These are phyloP conservation scores for Gastroboletus turbinatus DNA, from an alignment of 1,284 basidiomycete species.

Conservation along the genomic window DNA sequence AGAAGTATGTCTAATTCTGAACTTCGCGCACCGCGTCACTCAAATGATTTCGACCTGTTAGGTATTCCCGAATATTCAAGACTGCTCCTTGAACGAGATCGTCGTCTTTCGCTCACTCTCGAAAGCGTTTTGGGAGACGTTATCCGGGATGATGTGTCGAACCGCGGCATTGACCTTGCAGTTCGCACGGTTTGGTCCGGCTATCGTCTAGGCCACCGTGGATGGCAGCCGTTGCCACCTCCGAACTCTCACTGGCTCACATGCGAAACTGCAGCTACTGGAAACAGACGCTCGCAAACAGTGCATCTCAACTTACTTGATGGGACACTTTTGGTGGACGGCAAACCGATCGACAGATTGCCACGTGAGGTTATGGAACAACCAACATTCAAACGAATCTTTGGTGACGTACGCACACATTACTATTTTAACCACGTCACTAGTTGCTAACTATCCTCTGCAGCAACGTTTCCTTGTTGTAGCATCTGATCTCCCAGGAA, in stretches of 20 bases:
- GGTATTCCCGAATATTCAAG: not conserved
- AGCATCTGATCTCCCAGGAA: constrained; percentile 34
- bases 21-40: too few species aligned
- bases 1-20: not conserved
- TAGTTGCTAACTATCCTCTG: not conserved
- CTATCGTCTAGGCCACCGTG: not conserved
- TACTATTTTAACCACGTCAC: not conserved
- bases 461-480: constrained; percentile 39
- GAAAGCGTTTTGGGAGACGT: constrained; percentile 17
- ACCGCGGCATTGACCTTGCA: constrained; percentile 34
- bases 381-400: constrained; percentile 34
- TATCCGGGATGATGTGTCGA: constrained; percentile 1
- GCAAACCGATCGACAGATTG: constrained; percentile 40
- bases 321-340: constrained; percentile 43
- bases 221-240: not conserved
- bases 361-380: constrained; percentile 36
- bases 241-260: not conserved
- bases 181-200: constrained; percentile 36
- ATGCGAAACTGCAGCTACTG: not conserved
- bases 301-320: constrained; percentile 40
- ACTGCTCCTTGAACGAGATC: constrained; percentile 24
- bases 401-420: constrained; percentile 25
- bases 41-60: not conserved
- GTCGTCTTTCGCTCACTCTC: constrained; percentile 28
- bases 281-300: constrained; percentile 7